Base-by-base conservation (phyloP, 371 early-diverging fungal species). In the Mycotypha africana region DNA sequence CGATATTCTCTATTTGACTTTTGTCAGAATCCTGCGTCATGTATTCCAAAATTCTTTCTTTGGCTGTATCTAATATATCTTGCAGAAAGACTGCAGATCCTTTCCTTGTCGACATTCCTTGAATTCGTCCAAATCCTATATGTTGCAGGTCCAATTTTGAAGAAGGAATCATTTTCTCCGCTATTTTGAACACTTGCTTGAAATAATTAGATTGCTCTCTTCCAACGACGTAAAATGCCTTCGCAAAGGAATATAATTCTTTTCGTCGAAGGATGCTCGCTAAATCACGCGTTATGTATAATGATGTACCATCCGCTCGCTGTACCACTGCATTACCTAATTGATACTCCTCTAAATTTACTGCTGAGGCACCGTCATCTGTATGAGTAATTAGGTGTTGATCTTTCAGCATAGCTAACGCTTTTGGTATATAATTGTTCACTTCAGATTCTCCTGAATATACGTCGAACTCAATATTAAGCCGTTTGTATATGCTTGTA, bases 361-460 rank as follows among this genome's bases (percentile, higher is more conserved):
- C 73, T 25, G 82, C 64, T 58, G 76, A 72, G 5, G 93, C 91
- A 8, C 91, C 92, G 24, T 89, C 74, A 3, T 55, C 48, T 21
- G 76, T 71, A 21, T 75, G 70, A 11, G 55, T 49, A 15, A 90
- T 41, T 14, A 92, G 47, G 0, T 65, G 73, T 9, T 68, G 60
- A 10, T 76, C 54, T 24, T 51, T 37, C 20, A 65, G 31, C 5
- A 85, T 66, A 21, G 80, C 51, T 35, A 89, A 72, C 12, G 89
- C 88, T 20, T 77, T 71, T 8, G 77, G 60, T 45, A 92, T 88
- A 49, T 80, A 80, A 20, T 67, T 60, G 6, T 81, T 81, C 38
- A 89, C 92, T 58, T 89, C 75, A 3, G 97, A 95, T 70, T 99
- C 99, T 30, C 99, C 99, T 0, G 95, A 92, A 71, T 95, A 99